These are phyloP conservation scores for Camellia japonica DNA, from an alignment of 148 eudicot species.

Conservation along the genomic window DNA sequence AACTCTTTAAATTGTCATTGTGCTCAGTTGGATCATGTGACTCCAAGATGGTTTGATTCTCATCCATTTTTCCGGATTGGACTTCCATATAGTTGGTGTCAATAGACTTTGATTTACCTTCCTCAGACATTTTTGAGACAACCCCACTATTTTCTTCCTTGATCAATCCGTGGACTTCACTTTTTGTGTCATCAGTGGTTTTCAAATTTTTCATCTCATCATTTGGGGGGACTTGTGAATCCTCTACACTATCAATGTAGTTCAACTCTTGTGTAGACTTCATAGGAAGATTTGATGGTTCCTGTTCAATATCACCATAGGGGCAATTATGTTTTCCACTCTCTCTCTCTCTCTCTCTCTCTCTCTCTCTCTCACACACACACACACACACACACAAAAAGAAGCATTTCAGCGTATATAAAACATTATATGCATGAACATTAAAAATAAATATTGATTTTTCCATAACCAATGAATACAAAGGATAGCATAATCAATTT, in stretches of 20 bases:
- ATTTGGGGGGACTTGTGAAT: constrained; percentile 1
- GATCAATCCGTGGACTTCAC: not conserved
- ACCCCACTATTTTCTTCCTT: not conserved
- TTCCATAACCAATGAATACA: not conserved
- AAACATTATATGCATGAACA: not conserved
- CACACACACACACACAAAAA: not conserved
- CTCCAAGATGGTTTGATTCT: not conserved
- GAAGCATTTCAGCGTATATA: not conserved
- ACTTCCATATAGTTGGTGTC: not conserved
- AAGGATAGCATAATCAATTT: not conserved
- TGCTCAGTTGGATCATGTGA: not conserved
- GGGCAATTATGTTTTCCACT: not conserved
- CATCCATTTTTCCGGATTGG: not conserved
- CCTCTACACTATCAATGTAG: not conserved
- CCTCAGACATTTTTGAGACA: not conserved
- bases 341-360: not conserved
- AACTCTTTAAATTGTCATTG: not conserved
- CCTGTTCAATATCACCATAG: constrained; percentile 15
- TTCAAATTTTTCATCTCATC: not conserved
- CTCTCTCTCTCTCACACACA: not conserved
- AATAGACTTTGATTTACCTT: constrained; percentile 2
- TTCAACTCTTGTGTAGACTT: not conserved
- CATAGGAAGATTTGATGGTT: constrained; percentile 2
- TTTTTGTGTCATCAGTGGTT: constrained; percentile 4
- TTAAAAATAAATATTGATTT: not conserved